Evolutionary conservation across 805 yeast genomes (phyloP), one percentile per base, ranked within the genome.

Genomic region (Candida oleophila): DNA sequence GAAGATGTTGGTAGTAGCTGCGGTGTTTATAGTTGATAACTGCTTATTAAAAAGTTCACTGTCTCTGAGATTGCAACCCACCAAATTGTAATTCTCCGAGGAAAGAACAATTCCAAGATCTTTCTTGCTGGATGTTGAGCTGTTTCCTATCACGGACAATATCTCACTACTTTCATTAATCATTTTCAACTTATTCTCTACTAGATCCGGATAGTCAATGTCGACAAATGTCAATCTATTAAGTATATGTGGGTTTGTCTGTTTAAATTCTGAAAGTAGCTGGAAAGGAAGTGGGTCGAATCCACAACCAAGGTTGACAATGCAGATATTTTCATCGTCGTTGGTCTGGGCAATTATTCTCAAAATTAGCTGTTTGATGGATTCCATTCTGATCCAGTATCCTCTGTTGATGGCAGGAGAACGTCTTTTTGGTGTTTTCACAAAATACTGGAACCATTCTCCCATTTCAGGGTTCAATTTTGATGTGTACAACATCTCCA

Each of bases 361-460:
- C 22, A 70, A 64, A 12, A 87, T 68, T 35, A 79, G 64, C 37
- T 71, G 70, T 49, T 79, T 74, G 42, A 88, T 82, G 2, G 88
- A 80, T 54, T 83, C 82, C 81, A 87, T 82, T 48, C 96, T 70
- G 9, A 85, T 69, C 91, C 94, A 87, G 62, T 87, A 87, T 0
- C 95, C 95, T 53, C 95, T 67, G 56, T 88, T 88, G 34, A 87
- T 86, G 3, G 87, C 83, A 0, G 96, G 95, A 0, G 92, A 82
- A 40, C 96, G 67, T 60, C 91, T 70, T 43, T 80, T 81, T 1
- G 80, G 74, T 49, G 80, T 82, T 28, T 76, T 74, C 2, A 88
- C 95, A 65, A 87, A 87, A 52, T 74, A 71, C 47, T 80, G 74
- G 58, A 88, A 86, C 70, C 84, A 87, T 45, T 69, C 69, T 12